Conservation (phyloP, 306 rosid genomes). For the Vigna trinervia region DNA sequence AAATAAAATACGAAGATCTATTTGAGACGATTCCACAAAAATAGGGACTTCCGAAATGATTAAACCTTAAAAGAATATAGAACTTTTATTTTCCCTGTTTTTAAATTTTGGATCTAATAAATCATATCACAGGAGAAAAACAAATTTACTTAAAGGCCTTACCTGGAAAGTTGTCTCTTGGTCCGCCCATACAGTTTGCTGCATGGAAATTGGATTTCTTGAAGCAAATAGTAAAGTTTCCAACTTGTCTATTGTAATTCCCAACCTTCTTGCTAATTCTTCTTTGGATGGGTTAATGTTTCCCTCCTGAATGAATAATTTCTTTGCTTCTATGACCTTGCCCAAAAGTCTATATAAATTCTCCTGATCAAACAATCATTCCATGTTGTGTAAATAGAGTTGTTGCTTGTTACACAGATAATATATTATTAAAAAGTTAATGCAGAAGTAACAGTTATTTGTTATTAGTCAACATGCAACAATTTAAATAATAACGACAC, state of each 20-base stretch:
- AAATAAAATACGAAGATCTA: too few relatives aligned
- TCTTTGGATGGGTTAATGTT: constrained; percentile 74
- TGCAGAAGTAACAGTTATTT: constrained; percentile 9
- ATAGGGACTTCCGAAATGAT: not conserved
- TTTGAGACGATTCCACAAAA: too few relatives aligned
- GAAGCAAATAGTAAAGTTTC: constrained; percentile 61
- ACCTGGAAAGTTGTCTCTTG: constrained; percentile 91
- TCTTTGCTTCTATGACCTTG: constrained; percentile 77
- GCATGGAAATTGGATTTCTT: constrained; percentile 85
- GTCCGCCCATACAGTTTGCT: constrained; percentile 82
- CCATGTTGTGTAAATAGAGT: constrained; percentile 31
- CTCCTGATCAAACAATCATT: constrained; percentile 63
- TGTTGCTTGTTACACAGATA: constrained; percentile 14
- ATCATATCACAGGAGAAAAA: constrained; percentile 16
- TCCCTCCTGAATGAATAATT: constrained; percentile 67
- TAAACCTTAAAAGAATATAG: not conserved
- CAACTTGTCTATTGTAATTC: constrained; percentile 78
- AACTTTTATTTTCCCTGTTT: constrained; percentile 27
- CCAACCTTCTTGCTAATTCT: constrained; percentile 73
- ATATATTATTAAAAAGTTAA: not conserved
- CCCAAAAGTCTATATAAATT: constrained; percentile 71
- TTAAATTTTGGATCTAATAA: constrained; percentile 23
- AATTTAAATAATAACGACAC: constrained; percentile 33
- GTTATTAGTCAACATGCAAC: constrained; percentile 18
- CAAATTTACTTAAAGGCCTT: constrained; percentile 40